phyloP scores from a whole-genome alignment of 1,284 basidiomycete genomes.

The Golubevia pallescens region DNA sequence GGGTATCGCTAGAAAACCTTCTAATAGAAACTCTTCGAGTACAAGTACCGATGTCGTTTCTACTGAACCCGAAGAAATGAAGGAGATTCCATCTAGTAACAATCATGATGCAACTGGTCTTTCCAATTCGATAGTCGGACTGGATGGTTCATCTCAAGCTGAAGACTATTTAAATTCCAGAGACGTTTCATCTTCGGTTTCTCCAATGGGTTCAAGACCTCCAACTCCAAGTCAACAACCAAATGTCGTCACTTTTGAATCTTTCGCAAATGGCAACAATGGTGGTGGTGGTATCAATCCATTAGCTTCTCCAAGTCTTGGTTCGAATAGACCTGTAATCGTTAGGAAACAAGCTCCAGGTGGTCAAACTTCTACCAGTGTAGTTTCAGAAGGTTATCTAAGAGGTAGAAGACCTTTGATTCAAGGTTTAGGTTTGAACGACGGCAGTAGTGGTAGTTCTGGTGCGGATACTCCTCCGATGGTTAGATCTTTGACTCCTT shows the following conservation, averaged over 20 bases:
- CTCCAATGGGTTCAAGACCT: slow-evolving; percentile 25
- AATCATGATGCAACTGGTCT: too few relatives aligned
- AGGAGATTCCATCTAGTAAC: too few relatives aligned
- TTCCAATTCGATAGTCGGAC: too few relatives aligned
- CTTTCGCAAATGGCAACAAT: slow-evolving; percentile 10
- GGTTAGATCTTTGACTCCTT: background rate
- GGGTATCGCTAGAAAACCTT: too few relatives aligned
- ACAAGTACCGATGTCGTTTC: too few relatives aligned
- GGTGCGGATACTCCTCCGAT: background rate
- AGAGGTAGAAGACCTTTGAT: slow-evolving; percentile 25
- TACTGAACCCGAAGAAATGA: too few relatives aligned
- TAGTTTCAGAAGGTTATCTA: slow-evolving; percentile 36
- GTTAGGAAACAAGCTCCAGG: slow-evolving; percentile 34
- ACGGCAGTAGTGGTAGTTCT: background rate
- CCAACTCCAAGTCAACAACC: slow-evolving; percentile 21
- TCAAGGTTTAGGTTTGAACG: background rate
- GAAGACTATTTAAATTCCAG: slow-evolving; percentile 4
- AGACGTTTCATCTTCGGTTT: slow-evolving; percentile 12
- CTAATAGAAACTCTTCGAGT: too few relatives aligned
- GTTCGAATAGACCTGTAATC: slow-evolving; percentile 18
- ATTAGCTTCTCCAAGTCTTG: background rate
- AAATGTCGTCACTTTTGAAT: background rate
- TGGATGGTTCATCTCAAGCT: too few relatives aligned
- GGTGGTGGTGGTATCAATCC: background rate
- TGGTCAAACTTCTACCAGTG: slow-evolving; percentile 29